Evolutionary conservation across 805 yeast species (phyloP), one percentile per base, ranked within the genome.

Genomic region (Deakozyma indianensis): DNA sequence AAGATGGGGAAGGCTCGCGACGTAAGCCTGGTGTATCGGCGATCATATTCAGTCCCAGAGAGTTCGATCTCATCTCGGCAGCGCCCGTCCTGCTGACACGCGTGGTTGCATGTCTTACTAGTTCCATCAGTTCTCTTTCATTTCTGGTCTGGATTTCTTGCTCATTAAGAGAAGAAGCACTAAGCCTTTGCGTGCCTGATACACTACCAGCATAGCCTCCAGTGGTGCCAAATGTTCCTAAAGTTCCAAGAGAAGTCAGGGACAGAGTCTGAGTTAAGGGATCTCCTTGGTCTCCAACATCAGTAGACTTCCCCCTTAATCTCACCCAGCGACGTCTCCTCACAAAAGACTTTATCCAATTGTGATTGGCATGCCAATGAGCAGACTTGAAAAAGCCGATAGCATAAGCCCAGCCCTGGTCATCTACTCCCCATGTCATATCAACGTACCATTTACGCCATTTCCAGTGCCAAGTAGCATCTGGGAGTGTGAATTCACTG

Each of bases 341-440:
- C 2, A 80, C 83, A 57, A 75, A 72, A 48, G 78, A 72, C 1
- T 82, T 80, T 48, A 73, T 64, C 50, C 68, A 66, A 42, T 70
- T 67, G 54, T 72, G 74, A 23, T 56, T 49, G 2, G 83, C 84
- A 53, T 77, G 75, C 94, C 94, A 83, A 41, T 59, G 56, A 22
- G 52, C 53, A 20, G 73, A 62, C 7, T 64, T 32, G 38, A 5
- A 58, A 48, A 78, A 73, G 22, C 69, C 52, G 61, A 73, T 65
- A 47, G 82, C 69, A 55, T 83, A 84, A 25, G 70, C 58, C 94
- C 94, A 83, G n/a, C 94, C 94, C 55, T 80, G 83, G 53, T 82
- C 88, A 58, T 83, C 94, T 20, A 76, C 81, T 55, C 82, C 86
- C 35, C 64, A 62, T 3, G 63, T 56, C 90, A 84, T 80, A 48